These are phyloP conservation scores for Platanus orientalis DNA, from an alignment of 164 flowering plant species.

Conservation along the genomic window DNA sequence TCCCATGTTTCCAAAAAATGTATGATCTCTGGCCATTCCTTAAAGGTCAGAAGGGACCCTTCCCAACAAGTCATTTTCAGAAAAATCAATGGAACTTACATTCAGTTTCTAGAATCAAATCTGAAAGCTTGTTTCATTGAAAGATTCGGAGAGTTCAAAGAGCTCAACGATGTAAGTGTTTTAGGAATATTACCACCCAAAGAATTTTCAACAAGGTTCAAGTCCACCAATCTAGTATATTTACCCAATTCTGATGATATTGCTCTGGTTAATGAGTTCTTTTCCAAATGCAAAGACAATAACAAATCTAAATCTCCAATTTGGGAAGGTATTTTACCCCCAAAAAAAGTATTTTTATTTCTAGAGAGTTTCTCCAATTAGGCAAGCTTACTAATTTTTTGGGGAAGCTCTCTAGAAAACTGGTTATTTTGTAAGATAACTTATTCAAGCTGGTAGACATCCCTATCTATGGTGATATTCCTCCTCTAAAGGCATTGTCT, in stretches of 20 bases:
- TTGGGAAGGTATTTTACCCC: conserved; percentile 56
- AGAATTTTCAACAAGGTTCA: conserved; percentile 67
- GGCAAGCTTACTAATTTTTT: conserved; percentile 46
- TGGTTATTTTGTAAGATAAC: conserved; percentile 56
- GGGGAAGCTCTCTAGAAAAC: conserved; percentile 71
- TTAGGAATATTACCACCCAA: conserved; percentile 60
- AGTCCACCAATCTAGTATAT: conserved; percentile 55
- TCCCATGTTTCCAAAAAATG: conserved; percentile 56
- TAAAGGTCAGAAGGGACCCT: conserved; percentile 53
- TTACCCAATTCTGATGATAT: conserved; percentile 61
- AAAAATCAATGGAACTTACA: conserved; percentile 75
- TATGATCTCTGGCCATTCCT: conserved; percentile 50
- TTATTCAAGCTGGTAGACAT: conserved; percentile 44
- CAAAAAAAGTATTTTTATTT: conserved; percentile 56
- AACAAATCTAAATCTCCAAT: conserved; percentile 53
- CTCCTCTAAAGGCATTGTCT: conserved; percentile 61
- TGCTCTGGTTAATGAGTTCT: conserved; percentile 54
- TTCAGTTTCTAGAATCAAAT: conserved; percentile 61
- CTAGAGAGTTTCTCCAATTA: conserved; percentile 47
- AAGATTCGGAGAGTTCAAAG: conserved; percentile 77
- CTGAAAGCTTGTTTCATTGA: conserved; percentile 62
- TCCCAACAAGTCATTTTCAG: conserved; percentile 63
- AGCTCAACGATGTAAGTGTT: conserved; percentile 42
- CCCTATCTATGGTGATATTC: conserved; percentile 48
- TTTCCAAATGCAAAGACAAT: conserved; percentile 60